Conservation (phyloP, 1,139 yeast genomes). For the Nakaseomyces kungkrabaensis region DNA sequence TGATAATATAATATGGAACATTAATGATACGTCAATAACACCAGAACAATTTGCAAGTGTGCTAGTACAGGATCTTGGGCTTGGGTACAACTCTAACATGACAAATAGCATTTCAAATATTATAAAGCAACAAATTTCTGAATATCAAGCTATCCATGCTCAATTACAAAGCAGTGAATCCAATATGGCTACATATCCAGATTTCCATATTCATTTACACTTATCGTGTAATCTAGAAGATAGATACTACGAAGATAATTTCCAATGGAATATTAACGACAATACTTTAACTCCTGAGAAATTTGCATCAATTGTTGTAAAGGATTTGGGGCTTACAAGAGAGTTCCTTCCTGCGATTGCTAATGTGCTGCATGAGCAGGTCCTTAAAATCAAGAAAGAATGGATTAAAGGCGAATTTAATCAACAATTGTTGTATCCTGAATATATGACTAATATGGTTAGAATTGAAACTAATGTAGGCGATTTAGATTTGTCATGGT, state of each 20-base stretch:
- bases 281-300: conserved; percentile 58
- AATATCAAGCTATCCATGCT: conserved; percentile 53
- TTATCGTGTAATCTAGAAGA: conserved; percentile 77
- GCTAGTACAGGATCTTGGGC: conserved; percentile 72
- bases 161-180: conserved; percentile 33
- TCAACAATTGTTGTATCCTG: conserved; percentile 45
- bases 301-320: conserved; percentile 74
- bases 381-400: conserved; percentile 70
- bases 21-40: conserved; percentile 65
- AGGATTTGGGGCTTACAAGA: conserved; percentile 72
- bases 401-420: conserved; percentile 60
- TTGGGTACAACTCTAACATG: conserved; percentile 45
- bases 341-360: conserved; percentile 90
- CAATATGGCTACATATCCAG: conserved; percentile 18
- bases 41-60: conserved; percentile 79
- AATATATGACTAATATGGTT: conserved; percentile 57
- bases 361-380: conserved; percentile 73
- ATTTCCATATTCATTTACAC: conserved; percentile 67
- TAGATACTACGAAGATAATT: conserved; percentile 79
- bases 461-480: conserved; percentile 44
- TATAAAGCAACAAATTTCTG: conserved; percentile 72
- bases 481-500: conserved; percentile 67
- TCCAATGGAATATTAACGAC: conserved; percentile 78
- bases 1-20: conserved; percentile 86
- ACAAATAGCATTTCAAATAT: conserved; percentile 60